Evolutionary conservation across 345 rosid genomes (phyloP), one percentile per base, ranked within the genome.

Genomic region (Cardiospermum halicacabum): DNA sequence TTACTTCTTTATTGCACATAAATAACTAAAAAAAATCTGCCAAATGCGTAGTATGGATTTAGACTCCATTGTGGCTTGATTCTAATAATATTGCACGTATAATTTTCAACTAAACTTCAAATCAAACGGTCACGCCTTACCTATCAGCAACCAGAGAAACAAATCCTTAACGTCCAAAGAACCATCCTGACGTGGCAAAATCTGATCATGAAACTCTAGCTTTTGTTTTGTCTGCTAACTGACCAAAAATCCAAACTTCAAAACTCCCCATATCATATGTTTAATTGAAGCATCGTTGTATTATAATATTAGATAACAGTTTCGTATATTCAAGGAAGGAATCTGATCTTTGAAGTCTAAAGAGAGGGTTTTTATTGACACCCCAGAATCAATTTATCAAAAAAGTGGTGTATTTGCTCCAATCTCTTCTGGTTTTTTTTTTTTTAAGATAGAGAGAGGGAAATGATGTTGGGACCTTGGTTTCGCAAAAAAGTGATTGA

Each of bases 401-500:
- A 21, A 24, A 58, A 39, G 27, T 31, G 21, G 50, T 62, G 18
- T 16, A 13, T 60, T 58, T 31, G 43, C 15, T 26, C 30, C 40
- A 42, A 16, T 60, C 64, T 16, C n/a, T 18, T 47, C n/a, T 18
- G 37, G 24, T 49, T 62, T 34, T 11, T 5, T 18, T 27, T 53
- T 31, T 55, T 2, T 1, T 19, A 5, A 1, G 7, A 18, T 51
- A 22, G 11, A 53, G 8, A 36, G 18, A 48, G 72, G 32, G 72
- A 50, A 47, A 67, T 70, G 54, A 72, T 73, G 10, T 43, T 81
- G 53, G 43, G 57, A 34, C 40, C 58, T 62, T 88, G 98, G 96
- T 64, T 88, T 48, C 59, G 72, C 62, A 60, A 70, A 56, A 90
- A 79, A 69, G 75, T 93, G 56, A 68, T 74, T 7, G 89, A 93